These are phyloP conservation scores for Orbilia ellipsospora DNA, from an alignment of 2,329 filamentous ascomycete genomes.

Conservation along the genomic window DNA sequence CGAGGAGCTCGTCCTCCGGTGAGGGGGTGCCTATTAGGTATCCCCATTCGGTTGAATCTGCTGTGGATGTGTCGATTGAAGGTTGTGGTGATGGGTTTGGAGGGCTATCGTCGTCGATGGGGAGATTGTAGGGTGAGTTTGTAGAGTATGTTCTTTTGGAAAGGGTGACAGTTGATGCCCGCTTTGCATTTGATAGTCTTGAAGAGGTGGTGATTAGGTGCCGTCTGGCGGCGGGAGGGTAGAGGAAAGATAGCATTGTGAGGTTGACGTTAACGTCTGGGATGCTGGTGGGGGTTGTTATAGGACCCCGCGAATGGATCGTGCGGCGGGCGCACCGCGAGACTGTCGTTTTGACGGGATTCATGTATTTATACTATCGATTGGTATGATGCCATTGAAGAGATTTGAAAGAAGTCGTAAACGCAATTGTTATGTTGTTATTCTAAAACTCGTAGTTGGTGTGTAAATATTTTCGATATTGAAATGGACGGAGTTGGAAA, in stretches of 20 bases:
- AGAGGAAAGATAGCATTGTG: constrained; percentile 42
- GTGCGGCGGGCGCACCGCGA: constrained; percentile 36
- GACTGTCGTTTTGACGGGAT: constrained; percentile 28
- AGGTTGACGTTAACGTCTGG: background rate
- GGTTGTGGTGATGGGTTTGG: background rate
- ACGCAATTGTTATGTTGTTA: too few species aligned
- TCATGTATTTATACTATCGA: constrained; percentile 7
- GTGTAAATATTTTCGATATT: too few species aligned
- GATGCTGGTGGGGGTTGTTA: constrained; percentile 14
- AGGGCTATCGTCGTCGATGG: constrained; percentile 5
- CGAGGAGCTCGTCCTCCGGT: constrained; percentile 2
- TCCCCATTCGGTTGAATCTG: constrained; percentile 4
- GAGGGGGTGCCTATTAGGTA: constrained; percentile 4
- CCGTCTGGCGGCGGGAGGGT: constrained; percentile 24
- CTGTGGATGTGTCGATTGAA: background rate
- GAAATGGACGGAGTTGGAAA: too few species aligned
- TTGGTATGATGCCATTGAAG: too few species aligned
- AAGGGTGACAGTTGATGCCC: background rate
- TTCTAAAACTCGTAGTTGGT: too few species aligned
- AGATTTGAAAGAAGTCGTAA: too few species aligned
- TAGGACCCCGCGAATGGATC: constrained; percentile 26
- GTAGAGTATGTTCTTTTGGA: constrained; percentile 9
- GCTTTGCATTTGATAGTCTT: background rate
- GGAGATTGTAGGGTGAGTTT: constrained; percentile 12
- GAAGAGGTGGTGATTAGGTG: background rate